Conservation (phyloP, 2,329 filamentous ascomycete species). For the Triangularia setosa region DNA sequence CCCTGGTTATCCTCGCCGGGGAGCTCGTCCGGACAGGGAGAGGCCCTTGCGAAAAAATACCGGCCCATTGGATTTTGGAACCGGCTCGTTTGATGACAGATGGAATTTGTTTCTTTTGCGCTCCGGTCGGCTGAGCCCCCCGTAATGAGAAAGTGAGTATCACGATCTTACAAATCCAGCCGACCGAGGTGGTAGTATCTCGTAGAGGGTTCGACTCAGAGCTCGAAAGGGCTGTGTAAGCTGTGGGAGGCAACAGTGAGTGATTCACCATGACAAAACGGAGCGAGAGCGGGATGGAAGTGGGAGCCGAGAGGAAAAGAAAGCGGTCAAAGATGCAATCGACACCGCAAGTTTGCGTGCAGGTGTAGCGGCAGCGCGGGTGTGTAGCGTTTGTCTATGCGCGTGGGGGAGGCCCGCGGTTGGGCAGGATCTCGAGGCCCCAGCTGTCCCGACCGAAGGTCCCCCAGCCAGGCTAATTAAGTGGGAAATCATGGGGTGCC, state of each 20-base stretch:
- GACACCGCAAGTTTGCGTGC: conserved; percentile 18
- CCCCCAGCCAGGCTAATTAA: not conserved
- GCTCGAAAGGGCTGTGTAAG: conserved; percentile 1
- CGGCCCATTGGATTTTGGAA: conserved; percentile 1
- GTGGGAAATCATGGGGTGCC: not conserved
- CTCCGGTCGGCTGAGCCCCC: conserved; percentile 12
- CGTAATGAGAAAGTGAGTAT: not conserved
- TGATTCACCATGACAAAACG: not conserved
- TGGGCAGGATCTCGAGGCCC: conserved; percentile 5
- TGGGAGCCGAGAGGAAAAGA: not conserved
- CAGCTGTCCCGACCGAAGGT: not conserved
- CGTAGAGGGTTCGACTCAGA: not conserved
- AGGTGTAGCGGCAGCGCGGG: conserved; percentile 9
- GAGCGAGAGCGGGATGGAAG: not conserved
- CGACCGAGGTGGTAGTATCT: not conserved
- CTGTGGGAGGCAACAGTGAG: not conserved
- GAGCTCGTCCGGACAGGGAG: not conserved
- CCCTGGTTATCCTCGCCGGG: not conserved
- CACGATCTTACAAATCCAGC: not conserved
- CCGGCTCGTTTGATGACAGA: conserved; percentile 5
- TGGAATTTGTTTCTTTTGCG: not conserved
- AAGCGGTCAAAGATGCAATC: conserved; percentile 12
- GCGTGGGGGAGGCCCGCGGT: conserved; percentile 16
- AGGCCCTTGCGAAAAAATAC: not conserved
- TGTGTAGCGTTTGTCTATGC: conserved; percentile 15